phyloP scores from a whole-genome alignment of 805 yeast genomes.

The Pichia insulana region DNA sequence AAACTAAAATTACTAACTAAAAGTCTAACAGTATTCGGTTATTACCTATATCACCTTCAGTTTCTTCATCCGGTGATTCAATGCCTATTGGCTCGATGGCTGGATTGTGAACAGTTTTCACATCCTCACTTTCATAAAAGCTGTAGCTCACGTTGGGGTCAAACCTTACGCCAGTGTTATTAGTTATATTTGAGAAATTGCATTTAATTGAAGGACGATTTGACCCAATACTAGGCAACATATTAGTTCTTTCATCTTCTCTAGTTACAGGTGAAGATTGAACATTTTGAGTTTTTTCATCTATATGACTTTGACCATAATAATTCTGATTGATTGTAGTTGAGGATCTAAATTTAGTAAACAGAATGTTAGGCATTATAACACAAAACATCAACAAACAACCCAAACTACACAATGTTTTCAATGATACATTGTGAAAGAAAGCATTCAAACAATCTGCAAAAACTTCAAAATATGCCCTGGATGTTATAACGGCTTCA shows the following conservation, averaged over 20 bases:
- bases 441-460: constrained; percentile 29
- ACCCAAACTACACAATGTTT: constrained; percentile 18
- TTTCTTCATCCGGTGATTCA: no score
- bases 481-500: constrained; percentile 29
- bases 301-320: constrained; percentile 7
- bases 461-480: constrained; percentile 26
- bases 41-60: constrained; percentile 4
- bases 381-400: constrained; percentile 12
- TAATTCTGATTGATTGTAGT: constrained; percentile 21
- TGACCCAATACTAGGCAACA: background rate
- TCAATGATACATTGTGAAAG: constrained; percentile 23
- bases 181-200: background rate
- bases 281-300: background rate
- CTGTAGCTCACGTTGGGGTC: constrained; percentile 26
- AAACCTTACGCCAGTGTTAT: constrained; percentile 19
- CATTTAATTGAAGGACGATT: background rate
- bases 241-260: constrained; percentile 9
- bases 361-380: constrained; percentile 23
- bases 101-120: background rate
- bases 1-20: background rate
- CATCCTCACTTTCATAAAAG: constrained; percentile 11
- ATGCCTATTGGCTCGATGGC: background rate
- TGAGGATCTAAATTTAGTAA: constrained; percentile 19
- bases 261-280: constrained; percentile 1
- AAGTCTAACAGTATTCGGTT: constrained; percentile 5